Percentiles rank a stretch among this genome's conserved stretches.
Conservation (phyloP, 805 yeast genomes). For the Isabelozyma heimii region DNA sequence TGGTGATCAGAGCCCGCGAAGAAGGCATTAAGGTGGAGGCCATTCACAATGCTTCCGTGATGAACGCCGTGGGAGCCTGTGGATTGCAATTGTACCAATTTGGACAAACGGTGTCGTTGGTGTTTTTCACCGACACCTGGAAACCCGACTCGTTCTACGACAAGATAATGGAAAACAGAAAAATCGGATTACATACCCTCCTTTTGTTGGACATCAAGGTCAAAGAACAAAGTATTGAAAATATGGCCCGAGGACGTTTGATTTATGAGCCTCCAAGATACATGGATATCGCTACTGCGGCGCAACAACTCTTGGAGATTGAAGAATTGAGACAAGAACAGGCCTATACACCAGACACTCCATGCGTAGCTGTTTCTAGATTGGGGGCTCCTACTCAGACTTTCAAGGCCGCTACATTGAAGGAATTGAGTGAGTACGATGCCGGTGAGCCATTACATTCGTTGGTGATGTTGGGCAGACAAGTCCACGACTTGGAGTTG, state of each 20-base stretch:
- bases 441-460: slow-evolving; percentile 96
- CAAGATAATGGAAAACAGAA: slow-evolving; percentile 84
- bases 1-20: slow-evolving; percentile 88
- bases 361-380: slow-evolving; percentile 91
- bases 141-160: slow-evolving; percentile 94
- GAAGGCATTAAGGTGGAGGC: slow-evolving; percentile 73
- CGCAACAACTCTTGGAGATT: slow-evolving; percentile 81
- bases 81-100: slow-evolving; percentile 92
- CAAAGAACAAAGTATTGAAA: slow-evolving; percentile 92
- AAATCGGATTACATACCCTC: slow-evolving; percentile 87
- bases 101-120: slow-evolving; percentile 96
- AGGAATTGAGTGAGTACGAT: slow-evolving; percentile 76
- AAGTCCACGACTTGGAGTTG: slow-evolving; percentile 88
- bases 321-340: slow-evolving; percentile 73
- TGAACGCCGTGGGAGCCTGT: slow-evolving; percentile 98
- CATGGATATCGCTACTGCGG: slow-evolving; percentile 89
- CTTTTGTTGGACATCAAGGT: slow-evolving; percentile 90
- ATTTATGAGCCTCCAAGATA: slow-evolving; percentile 97
- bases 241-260: slow-evolving; percentile 86
- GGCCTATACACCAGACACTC: slow-evolving; percentile 84
- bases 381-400: slow-evolving; percentile 82
- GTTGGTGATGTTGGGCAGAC: slow-evolving; percentile 85
- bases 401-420: slow-evolving; percentile 81
- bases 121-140: slow-evolving; percentile 94
- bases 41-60: slow-evolving; percentile 92